Evolutionary conservation across 1,284 basidiomycete genomes (phyloP).

Genomic region (Heterobasidion occidentale): DNA sequence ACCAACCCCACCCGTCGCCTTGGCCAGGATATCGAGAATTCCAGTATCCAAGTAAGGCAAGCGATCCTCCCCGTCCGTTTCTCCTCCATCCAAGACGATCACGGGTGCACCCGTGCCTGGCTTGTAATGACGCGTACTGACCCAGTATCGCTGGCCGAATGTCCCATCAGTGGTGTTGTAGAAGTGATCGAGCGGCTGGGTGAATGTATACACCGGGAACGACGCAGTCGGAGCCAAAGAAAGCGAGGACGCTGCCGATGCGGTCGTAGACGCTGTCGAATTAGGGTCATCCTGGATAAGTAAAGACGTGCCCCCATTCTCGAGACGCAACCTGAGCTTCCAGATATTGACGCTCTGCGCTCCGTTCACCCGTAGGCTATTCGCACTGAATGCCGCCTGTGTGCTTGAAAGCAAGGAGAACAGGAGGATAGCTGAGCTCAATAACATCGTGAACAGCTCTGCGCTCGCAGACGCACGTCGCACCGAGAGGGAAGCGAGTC

Average conservation of each 20-base stretch:
- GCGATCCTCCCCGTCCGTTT: conserved; percentile 70
- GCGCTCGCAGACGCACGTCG: not conserved
- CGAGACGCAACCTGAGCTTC: conserved; percentile 20
- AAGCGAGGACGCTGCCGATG: not conserved
- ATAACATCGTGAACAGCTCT: not conserved
- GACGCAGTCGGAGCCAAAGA: conserved; percentile 16
- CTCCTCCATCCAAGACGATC: conserved; percentile 78
- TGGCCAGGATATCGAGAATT: conserved; percentile 79
- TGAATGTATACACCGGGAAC: conserved; percentile 63
- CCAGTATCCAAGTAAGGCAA: conserved; percentile 74
- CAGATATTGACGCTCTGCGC: conserved; percentile 34
- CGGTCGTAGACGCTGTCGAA: not conserved
- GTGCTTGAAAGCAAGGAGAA: not conserved
- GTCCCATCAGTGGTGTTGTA: conserved; percentile 38
- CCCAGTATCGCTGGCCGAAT: conserved; percentile 81
- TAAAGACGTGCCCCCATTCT: not conserved
- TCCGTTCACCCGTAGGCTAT: conserved; percentile 9
- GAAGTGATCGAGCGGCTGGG: conserved; percentile 83
- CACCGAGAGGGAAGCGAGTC: not conserved
- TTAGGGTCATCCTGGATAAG: not conserved
- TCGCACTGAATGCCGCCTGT: not conserved
- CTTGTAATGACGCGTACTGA: conserved; percentile 78
- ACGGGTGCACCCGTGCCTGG: conserved; percentile 68
- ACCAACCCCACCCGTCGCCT: conserved; percentile 78
- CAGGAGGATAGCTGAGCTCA: not conserved